Conservation (phyloP, 2,329 filamentous ascomycete species). For the Alternaria panax region DNA sequence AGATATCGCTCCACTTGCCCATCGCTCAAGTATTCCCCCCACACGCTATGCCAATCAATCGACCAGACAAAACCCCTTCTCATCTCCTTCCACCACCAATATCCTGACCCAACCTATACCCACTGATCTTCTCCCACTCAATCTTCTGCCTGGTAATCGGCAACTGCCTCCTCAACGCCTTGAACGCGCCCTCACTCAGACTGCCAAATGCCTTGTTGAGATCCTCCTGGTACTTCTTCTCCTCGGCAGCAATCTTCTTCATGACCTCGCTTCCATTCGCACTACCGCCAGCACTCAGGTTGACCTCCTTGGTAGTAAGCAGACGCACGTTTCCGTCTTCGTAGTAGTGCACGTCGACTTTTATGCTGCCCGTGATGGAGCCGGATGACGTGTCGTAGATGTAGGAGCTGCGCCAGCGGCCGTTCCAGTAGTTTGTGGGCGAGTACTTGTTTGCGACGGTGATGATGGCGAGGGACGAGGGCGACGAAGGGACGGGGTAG, state of each 20-base stretch:
- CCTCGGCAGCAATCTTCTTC: conserved; percentile 77
- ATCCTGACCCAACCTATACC: conserved; percentile 72
- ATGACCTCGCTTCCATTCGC: conserved; percentile 73
- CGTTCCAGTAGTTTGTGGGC: conserved; percentile 99
- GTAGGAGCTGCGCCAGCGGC: conserved; percentile 92
- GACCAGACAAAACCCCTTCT: not conserved
- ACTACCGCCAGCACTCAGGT: conserved; percentile 64
- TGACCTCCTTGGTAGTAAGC: conserved; percentile 81
- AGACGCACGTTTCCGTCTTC: conserved; percentile 98
- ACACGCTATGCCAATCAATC: not conserved
- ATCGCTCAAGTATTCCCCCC: not conserved
- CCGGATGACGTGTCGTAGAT: conserved; percentile 73
- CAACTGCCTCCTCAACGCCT: conserved; percentile 87
- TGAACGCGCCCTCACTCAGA: conserved; percentile 94
- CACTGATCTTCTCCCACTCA: conserved; percentile 98
- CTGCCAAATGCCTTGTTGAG: conserved; percentile 88
- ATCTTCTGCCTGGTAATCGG: conserved; percentile 98
- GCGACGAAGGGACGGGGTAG: conserved; percentile 75
- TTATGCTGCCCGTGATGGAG: conserved; percentile 78
- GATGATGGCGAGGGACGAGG: conserved; percentile 78
- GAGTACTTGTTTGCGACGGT: conserved; percentile 97
- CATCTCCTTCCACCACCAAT: conserved; percentile 56
- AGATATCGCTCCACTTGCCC: not conserved
- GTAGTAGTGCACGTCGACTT: conserved; percentile 98
- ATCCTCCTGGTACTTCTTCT: conserved; percentile 96